A percentile compares a stretch with the other conserved stretches of the same genome.
phyloP scores from a whole-genome alignment of 441 rosid genomes.

The California macrophylla region DNA sequence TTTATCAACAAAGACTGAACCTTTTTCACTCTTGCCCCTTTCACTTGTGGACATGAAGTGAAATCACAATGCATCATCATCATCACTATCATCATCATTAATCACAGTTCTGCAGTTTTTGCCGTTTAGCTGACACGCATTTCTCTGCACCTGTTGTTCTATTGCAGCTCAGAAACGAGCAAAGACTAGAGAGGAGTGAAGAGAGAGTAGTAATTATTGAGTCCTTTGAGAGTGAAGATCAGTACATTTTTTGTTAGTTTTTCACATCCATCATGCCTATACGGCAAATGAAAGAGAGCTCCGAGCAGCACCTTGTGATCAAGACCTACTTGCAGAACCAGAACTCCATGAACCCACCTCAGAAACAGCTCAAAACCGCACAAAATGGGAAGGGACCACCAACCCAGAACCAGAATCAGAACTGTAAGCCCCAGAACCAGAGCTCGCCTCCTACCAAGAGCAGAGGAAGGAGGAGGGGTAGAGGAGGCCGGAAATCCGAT shows the following conservation, averaged over 20 bases:
- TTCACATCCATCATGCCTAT: constrained; percentile 48
- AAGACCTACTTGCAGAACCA: constrained; percentile 60
- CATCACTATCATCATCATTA: constrained; percentile 12
- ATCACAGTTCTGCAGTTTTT: constrained; percentile 20
- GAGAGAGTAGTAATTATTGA: constrained; percentile 20
- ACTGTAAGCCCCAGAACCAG: constrained; percentile 36
- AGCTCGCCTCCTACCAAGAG: constrained; percentile 57
- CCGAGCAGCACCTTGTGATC: constrained; percentile 62
- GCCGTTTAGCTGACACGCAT: constrained; percentile 39
- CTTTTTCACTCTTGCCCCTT: constrained; percentile 17
- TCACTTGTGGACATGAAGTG: constrained; percentile 12
- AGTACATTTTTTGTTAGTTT: constrained; percentile 14
- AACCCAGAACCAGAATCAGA: constrained; percentile 25
- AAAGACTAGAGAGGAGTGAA: constrained; percentile 17
- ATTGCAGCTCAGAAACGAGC: constrained; percentile 21
- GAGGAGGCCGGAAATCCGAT: constrained; percentile 89
- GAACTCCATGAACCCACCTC: constrained; percentile 45
- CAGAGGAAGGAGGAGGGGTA: constrained; percentile 70
- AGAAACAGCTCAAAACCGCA: constrained; percentile 56
- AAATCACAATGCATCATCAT: constrained; percentile 15
- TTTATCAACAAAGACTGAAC: constrained; percentile 20
- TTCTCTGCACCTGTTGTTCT: constrained; percentile 16
- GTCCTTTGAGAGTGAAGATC: constrained; percentile 33
- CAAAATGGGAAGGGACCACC: constrained; percentile 58
- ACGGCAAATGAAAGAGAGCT: constrained; percentile 75